Base-by-base conservation (phyloP, 2,329 filamentous ascomycete genomes). In the Trichoderma hamatum region DNA sequence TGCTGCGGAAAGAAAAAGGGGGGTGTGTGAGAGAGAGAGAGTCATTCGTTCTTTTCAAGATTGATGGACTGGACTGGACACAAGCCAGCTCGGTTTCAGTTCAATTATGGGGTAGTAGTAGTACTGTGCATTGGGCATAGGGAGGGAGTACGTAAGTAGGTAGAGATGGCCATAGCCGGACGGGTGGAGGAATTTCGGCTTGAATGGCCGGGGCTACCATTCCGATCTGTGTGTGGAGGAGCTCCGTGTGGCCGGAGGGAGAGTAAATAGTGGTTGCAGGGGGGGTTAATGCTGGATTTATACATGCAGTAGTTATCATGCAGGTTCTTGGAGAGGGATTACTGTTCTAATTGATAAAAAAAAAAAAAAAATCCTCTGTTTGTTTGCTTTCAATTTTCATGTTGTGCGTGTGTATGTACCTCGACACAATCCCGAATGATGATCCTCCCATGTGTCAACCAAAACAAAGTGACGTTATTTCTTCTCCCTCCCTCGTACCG, bases 401-500 rank as follows among this genome's bases (percentile, higher is more conserved):
- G n/a, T n/a, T n/a, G n/a, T n/a, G n/a, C n/a, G n/a, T n/a, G n/a
- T n/a, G n/a, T n/a, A n/a, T n/a, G n/a, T n/a, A n/a, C n/a, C n/a
- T n/a, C n/a, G n/a, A n/a, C n/a, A n/a, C n/a, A n/a, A n/a, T 3
- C 39, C 39, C 21, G 10, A 21, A 24, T 3, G n/a, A 49, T 24
- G 9, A 49, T 49, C 39, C 9, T 46, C 11, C 46, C 46, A 49
- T 49, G 46, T 51, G 43, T 16, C 49, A 55, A 30, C 39, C 9
- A n/a, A 19, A 21, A 54, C 11, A 39, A n/a, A 71, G 74, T 76
- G 73, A 76, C 75, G 74, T 77, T 72, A 71, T 52, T 52, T 19
- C 3, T 43, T 19, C 7, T 14, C 36, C 14, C 16, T 43, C 39
- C 62, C 68, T 65, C 78, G 84, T 83, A 78, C 84, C 84, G 84